Evolutionary conservation across 192 early-diverging fungal species (phyloP).

Genomic region (Tieghemiomyces parasiticus): DNA sequence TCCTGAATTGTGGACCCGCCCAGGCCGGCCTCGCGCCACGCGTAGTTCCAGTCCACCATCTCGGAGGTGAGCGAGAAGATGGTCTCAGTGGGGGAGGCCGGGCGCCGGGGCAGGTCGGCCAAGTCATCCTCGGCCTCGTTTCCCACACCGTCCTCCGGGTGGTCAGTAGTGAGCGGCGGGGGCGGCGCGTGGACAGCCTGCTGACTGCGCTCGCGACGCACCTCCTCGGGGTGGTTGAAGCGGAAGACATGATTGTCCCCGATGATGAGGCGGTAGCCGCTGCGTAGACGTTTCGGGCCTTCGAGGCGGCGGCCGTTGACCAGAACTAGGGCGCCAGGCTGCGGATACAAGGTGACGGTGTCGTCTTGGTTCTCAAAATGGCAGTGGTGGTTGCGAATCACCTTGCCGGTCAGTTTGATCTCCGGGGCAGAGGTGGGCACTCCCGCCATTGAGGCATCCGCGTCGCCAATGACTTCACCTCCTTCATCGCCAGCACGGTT

Average conservation of each 20-base stretch:
- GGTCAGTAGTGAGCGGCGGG: no score
- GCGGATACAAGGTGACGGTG: constrained; percentile 43
- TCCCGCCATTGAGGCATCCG: no score
- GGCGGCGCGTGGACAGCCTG: no score
- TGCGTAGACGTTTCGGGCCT: constrained; percentile 37
- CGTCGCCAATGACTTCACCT: no score
- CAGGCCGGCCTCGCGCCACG: constrained; percentile 48
- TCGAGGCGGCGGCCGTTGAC: constrained; percentile 62
- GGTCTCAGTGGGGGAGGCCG: constrained; percentile 3
- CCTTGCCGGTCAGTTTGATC: constrained; percentile 44
- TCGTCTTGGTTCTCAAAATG: constrained; percentile 48
- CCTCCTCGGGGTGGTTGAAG: constrained; percentile 73
- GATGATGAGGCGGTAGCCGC: constrained; percentile 66
- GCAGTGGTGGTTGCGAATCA: constrained; percentile 52
- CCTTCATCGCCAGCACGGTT: no score
- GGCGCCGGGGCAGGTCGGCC: no score
- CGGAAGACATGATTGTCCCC: constrained; percentile 71
- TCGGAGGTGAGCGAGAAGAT: constrained; percentile 16
- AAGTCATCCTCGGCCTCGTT: no score
- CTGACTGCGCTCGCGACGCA: constrained; percentile 42
- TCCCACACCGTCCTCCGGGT: no score
- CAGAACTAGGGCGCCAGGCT: constrained; percentile 39
- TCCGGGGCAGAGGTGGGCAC: constrained; percentile 13
- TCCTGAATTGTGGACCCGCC: constrained; percentile 24
- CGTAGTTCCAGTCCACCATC: constrained; percentile 61